Percentiles rank a stretch among this genome's conserved stretches.
These are phyloP conservation scores for Stevia rebaudiana DNA, from an alignment of 140 eudicot genomes.

Conservation along the genomic window DNA sequence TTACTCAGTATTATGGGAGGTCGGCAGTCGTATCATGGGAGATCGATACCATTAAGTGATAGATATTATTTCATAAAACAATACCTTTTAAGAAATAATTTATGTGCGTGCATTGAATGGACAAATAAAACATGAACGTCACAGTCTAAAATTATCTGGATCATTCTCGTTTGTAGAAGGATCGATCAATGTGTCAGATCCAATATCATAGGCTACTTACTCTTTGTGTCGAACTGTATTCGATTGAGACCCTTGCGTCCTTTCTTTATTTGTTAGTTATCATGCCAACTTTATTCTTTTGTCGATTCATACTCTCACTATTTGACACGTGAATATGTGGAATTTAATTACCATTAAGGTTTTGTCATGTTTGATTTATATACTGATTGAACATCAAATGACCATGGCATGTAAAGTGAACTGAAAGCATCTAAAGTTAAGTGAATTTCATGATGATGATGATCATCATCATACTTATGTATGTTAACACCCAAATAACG, in stretches of 20 bases:
- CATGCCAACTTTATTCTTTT: constrained; percentile 20
- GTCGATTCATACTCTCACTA: not conserved
- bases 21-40: too few species aligned
- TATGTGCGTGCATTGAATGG: not conserved
- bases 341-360: not conserved
- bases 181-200: constrained; percentile 1
- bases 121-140: not conserved
- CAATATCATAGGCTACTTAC: constrained; percentile 9
- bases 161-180: not conserved
- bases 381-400: too few species aligned
- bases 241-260: constrained; percentile 4
- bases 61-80: too few species aligned
- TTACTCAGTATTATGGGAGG: too few species aligned
- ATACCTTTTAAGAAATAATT: not conserved
- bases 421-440: too few species aligned
- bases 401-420: too few species aligned
- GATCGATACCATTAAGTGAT: too few species aligned
- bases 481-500: too few species aligned
- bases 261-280: not conserved
- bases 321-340: not conserved
- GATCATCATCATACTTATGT: too few species aligned
- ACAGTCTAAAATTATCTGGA: not conserved
- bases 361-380: not conserved
- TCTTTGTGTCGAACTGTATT: constrained; percentile 10
- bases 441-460: too few species aligned